These are phyloP conservation scores for Colletotrichum neosansevieriae DNA, from an alignment of 2,329 filamentous ascomycete genomes.

Conservation along the genomic window DNA sequence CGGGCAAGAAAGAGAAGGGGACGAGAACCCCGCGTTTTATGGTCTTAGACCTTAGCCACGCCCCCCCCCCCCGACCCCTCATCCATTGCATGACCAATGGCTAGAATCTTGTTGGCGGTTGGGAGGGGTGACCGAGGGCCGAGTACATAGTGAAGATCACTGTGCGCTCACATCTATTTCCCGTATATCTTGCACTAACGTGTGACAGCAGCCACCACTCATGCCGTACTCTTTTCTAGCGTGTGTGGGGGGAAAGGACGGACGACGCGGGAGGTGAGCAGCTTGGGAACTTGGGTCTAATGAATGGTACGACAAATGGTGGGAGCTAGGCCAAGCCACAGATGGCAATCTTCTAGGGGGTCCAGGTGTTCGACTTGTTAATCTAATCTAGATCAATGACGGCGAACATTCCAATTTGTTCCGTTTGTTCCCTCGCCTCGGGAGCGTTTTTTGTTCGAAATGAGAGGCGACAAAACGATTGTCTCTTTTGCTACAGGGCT, in stretches of 20 bases:
- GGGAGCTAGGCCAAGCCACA: background rate
- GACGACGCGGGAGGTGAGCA: background rate
- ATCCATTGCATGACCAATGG: constrained; percentile 37
- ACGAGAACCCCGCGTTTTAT: constrained; percentile 39
- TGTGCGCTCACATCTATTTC: constrained; percentile 28
- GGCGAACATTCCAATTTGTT: background rate
- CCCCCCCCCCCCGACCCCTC: constrained; percentile 32
- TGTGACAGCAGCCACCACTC: constrained; percentile 25
- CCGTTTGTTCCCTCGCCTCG: constrained; percentile 5
- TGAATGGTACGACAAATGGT: constrained; percentile 2
- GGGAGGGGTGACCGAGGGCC: constrained; percentile 13
- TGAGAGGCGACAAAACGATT: constrained; percentile 3
- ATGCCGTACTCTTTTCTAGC: constrained; percentile 16
- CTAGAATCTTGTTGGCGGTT: constrained; percentile 33
- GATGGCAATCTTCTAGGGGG: constrained; percentile 9
- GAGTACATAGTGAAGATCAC: constrained; percentile 25
- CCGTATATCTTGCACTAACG: constrained; percentile 23
- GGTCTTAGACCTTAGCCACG: constrained; percentile 7
- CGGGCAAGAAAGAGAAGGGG: background rate
- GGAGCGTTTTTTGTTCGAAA: no score
- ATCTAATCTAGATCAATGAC: background rate
- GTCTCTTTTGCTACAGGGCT: background rate
- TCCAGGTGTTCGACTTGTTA: background rate
- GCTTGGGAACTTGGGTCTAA: background rate
- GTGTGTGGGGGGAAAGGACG: constrained; percentile 8